A percentile compares a stretch with the other conserved stretches of the same genome.
Evolutionary conservation across 768 basidiomycete genomes (phyloP).

Genomic region (Termitomyces sp.): DNA sequence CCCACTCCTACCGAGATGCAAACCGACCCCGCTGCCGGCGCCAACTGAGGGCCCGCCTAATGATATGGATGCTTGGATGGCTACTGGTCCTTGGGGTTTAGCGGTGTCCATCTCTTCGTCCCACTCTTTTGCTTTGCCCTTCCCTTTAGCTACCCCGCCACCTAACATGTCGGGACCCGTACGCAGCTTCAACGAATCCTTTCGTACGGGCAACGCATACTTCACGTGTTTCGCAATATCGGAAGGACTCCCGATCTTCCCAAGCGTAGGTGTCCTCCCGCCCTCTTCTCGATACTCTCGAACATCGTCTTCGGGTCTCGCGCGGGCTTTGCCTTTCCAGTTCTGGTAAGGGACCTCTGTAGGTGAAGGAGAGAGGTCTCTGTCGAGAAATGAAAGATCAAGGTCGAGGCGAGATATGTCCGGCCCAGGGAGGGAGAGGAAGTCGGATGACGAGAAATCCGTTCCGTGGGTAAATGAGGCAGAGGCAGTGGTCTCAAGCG

Average conservation of each 20-base stretch:
- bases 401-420: constrained; percentile 22
- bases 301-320: constrained; percentile 17
- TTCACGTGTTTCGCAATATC: neutral
- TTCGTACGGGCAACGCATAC: neutral
- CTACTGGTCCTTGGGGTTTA: neutral
- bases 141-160: neutral
- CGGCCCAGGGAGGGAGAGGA: constrained; percentile 18
- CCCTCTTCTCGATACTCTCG: constrained; percentile 11
- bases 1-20: neutral
- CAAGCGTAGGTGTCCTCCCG: constrained; percentile 17
- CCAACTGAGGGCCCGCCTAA: neutral
- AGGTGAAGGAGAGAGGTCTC: constrained; percentile 1
- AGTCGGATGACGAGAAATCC: neutral
- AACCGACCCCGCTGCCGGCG: neutral
- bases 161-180: neutral
- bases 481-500: neutral
- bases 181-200: constrained; percentile 3
- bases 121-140: constrained; percentile 7
- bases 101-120: constrained; percentile 4
- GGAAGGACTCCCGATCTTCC: constrained; percentile 5
- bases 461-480: neutral
- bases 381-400: constrained; percentile 25
- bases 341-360: neutral
- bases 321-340: constrained; percentile 5
- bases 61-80: constrained; percentile 5